Evolutionary conservation across 1,284 basidiomycete species (phyloP), one percentile per base, ranked within the genome.

Genomic region (Testicularia cyperi): DNA sequence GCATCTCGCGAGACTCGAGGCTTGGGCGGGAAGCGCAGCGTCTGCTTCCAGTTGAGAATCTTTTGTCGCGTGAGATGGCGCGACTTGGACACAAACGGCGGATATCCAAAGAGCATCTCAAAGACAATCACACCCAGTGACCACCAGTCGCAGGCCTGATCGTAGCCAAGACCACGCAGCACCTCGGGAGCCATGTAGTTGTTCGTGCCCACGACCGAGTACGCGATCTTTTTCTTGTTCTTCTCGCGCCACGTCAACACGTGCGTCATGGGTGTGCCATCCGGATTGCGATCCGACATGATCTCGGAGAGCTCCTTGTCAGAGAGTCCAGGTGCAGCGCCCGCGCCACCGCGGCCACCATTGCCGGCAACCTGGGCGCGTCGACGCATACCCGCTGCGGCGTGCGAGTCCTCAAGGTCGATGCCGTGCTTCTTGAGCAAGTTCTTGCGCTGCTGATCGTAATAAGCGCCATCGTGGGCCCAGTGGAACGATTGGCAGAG

Each of bases 131-230:
- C 87, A 18, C 92, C 92, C 36, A 96, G 82, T 75, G 88, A 91
- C 92, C 94, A 97, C 92, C 92, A 97, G 75, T 97, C 92, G 75
- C 90, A 95, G 25, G 87, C 88, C 78, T 89, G 92, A 35, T 88
- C 86, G 78, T 97, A 97, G 19, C 92, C 92, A 72, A 78, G 66
- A 0, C 81, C 81, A 26, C 91, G 84, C 67, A 98, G 89, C 29
- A 97, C 92, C 77, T 97, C 94, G 23, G 91, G 90, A 9, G 89
- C 91, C 90, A 90, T 88, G 86, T 77, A 69, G 61, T 75, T 74
- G 56, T 74, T 74, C 27, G 73, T 75, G 13, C 73, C 73, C 78
- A 94, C 80, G 82, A 95, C 88, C 47, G 91, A 94, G 78, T 96
- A 95, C 30, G 92, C 92, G 63, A 95, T 80, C 86, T 72, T 70